phyloP scores from a whole-genome alignment of 2,329 filamentous ascomycete genomes.

The Talaromyces islandicus region DNA sequence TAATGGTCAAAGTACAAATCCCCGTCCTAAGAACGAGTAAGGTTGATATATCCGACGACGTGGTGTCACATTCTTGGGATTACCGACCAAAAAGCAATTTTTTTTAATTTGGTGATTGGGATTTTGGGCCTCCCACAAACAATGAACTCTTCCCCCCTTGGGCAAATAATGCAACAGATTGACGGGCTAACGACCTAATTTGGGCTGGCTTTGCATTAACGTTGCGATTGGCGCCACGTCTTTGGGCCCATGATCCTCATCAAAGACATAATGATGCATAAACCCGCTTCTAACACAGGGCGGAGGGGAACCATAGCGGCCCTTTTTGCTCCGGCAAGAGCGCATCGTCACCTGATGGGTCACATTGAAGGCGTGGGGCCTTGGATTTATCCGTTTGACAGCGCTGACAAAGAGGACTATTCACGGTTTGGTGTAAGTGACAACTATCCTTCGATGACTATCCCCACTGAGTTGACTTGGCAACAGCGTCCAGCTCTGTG shows the following conservation, averaged over 20 bases:
- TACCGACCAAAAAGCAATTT: neutral
- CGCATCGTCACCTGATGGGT: slow-evolving; percentile 7
- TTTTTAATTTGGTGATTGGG: neutral
- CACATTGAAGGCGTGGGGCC: neutral
- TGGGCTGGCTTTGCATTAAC: slow-evolving; percentile 24
- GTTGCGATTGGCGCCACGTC: slow-evolving; percentile 38
- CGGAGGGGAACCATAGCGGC: slow-evolving; percentile 2
- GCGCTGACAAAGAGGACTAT: neutral
- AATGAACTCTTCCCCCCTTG: neutral
- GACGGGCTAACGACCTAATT: neutral
- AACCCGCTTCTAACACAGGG: neutral
- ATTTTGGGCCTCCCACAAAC: neutral
- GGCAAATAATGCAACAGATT: neutral
- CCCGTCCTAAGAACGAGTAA: neutral
- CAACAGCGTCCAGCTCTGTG: neutral
- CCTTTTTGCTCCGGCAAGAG: slow-evolving; percentile 9
- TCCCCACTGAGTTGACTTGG: neutral
- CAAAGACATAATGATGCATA: neutral
- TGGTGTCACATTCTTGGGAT: neutral
- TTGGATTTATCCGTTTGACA: neutral
- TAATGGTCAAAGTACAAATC: neutral
- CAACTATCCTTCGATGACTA: neutral
- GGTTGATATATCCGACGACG: neutral
- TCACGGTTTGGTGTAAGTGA: neutral
- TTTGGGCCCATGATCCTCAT: slow-evolving; percentile 24